phyloP scores from a whole-genome alignment of 2,329 filamentous ascomycete species.

The Lasiodiplodia hormozganensis region DNA sequence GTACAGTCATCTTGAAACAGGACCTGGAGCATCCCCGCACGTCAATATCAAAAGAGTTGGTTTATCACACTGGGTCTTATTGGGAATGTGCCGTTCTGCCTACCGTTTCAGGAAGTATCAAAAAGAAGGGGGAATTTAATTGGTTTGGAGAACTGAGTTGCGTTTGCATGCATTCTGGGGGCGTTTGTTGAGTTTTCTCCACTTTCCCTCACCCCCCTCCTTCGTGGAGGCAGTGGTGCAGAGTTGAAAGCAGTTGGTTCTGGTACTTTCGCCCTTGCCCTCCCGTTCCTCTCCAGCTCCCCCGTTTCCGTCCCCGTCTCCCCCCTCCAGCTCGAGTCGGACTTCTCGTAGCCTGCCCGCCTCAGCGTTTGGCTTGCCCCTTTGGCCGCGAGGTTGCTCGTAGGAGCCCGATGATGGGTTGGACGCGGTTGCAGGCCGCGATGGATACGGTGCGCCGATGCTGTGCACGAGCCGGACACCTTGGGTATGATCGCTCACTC shows the following conservation, averaged over 20 bases:
- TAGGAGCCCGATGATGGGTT: constrained; percentile 35
- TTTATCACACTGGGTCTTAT: background rate
- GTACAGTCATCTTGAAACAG: constrained; percentile 1
- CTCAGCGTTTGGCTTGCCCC: constrained; percentile 48
- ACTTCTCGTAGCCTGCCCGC: constrained; percentile 35
- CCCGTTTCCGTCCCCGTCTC: constrained; percentile 35
- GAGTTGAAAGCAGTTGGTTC: constrained; percentile 31
- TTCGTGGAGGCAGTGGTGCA: constrained; percentile 30
- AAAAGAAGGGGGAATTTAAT: constrained; percentile 38
- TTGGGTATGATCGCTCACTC: constrained; percentile 54
- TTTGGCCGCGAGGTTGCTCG: constrained; percentile 43
- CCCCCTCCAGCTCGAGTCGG: constrained; percentile 30
- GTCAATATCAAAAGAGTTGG: background rate
- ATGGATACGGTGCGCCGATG: constrained; percentile 5
- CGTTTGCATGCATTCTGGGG: constrained; percentile 43
- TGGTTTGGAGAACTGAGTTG: constrained; percentile 42
- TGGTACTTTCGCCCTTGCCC: constrained; percentile 44
- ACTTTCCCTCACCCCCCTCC: constrained; percentile 32
- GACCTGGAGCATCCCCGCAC: constrained; percentile 14
- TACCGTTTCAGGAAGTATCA: background rate
- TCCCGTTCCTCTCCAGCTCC: constrained; percentile 52
- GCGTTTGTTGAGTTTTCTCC: constrained; percentile 34
- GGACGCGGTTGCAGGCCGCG: constrained; percentile 11
- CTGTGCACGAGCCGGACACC: constrained; percentile 49
- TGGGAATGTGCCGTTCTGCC: constrained; percentile 7